These are phyloP conservation scores for Parascedosporium putredinis DNA, from an alignment of 2,329 filamentous ascomycete species.

Conservation along the genomic window DNA sequence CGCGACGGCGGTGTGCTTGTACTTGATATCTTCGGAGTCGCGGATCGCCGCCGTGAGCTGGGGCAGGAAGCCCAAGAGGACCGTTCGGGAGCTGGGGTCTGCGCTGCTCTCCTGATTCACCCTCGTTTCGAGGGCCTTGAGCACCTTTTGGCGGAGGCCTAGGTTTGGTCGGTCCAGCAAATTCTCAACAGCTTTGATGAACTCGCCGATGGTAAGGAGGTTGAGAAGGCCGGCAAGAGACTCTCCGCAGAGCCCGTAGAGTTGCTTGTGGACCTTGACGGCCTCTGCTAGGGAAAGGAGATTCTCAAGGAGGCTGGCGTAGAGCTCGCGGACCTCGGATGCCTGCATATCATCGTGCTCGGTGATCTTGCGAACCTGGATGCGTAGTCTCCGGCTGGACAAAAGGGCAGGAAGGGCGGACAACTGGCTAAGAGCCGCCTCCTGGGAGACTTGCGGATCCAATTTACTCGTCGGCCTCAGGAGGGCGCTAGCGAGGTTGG, in stretches of 20 bases:
- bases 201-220: slow-evolving; percentile 75
- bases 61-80: slow-evolving; percentile 68
- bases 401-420: slow-evolving; percentile 48
- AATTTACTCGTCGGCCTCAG: slow-evolving; percentile 27
- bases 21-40: slow-evolving; percentile 58
- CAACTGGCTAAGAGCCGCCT: slow-evolving; percentile 44
- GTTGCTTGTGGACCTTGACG: slow-evolving; percentile 43
- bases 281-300: slow-evolving; percentile 56
- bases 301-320: slow-evolving; percentile 57
- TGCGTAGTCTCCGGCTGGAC: slow-evolving; percentile 44
- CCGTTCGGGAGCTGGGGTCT: slow-evolving; percentile 56
- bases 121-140: slow-evolving; percentile 70
- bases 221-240: slow-evolving; percentile 72
- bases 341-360: slow-evolving; percentile 55
- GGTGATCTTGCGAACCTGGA: slow-evolving; percentile 45
- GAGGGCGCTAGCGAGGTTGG: slow-evolving; percentile 60
- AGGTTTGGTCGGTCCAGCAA: slow-evolving; percentile 68
- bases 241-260: slow-evolving; percentile 53
- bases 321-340: slow-evolving; percentile 56
- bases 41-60: slow-evolving; percentile 68
- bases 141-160: slow-evolving; percentile 66
- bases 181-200: slow-evolving; percentile 77
- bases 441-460: slow-evolving; percentile 15
- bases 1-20: slow-evolving; percentile 76
- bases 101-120: slow-evolving; percentile 63